Evolutionary conservation across 345 rosid genomes (phyloP).

Genomic region (Syzygium grande): DNA sequence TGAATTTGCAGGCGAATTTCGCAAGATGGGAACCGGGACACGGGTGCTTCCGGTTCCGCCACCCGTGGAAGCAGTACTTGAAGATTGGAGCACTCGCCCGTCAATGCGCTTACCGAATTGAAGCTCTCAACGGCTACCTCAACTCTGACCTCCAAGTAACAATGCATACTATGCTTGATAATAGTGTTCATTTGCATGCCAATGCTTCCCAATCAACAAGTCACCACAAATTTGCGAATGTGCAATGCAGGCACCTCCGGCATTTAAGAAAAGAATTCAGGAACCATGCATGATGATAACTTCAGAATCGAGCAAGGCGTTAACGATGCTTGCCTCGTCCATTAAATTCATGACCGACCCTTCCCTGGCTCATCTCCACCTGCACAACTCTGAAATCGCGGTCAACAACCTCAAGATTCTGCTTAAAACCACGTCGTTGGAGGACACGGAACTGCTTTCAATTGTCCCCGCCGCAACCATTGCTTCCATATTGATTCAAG

Average conservation of each 20-base stretch:
- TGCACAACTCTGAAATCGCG: conserved; percentile 46
- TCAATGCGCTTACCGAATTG: conserved; percentile 69
- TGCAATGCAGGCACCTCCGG: conserved; percentile 39
- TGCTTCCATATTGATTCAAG: conserved; percentile 46
- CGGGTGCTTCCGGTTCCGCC: conserved; percentile 55
- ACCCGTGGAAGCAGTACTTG: conserved; percentile 75
- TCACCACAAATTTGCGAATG: not conserved
- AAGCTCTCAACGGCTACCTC: conserved; percentile 45
- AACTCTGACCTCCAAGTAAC: conserved; percentile 38
- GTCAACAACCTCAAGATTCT: conserved; percentile 26
- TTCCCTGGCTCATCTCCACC: conserved; percentile 20
- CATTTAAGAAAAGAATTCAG: conserved; percentile 29
- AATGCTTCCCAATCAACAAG: not conserved
- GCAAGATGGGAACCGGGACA: conserved; percentile 89
- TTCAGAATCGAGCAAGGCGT: conserved; percentile 42
- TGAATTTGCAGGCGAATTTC: conserved; percentile 51
- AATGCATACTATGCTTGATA: not conserved
- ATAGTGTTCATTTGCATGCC: not conserved
- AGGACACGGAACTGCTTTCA: conserved; percentile 24
- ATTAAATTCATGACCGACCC: conserved; percentile 45
- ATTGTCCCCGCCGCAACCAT: conserved; percentile 48
- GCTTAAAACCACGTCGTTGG: conserved; percentile 19
- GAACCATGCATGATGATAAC: conserved; percentile 36
- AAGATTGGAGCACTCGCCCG: conserved; percentile 55
- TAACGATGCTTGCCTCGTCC: conserved; percentile 46